Conservation (phyloP, 768 basidiomycete species). For the Fomitopsis serialis region DNA sequence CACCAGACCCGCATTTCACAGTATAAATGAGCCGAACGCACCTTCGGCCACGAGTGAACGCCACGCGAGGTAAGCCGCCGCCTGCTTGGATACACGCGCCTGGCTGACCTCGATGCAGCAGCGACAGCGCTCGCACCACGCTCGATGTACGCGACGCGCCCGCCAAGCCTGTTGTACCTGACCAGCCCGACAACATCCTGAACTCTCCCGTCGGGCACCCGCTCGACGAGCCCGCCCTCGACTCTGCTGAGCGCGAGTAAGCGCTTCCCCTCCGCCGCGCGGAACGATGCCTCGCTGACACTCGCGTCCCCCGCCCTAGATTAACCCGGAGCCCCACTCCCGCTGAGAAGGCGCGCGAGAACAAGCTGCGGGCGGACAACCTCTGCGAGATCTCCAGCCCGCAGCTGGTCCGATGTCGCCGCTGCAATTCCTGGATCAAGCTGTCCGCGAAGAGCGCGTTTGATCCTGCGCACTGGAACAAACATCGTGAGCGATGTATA, state of each 20-base stretch:
- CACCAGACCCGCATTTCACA: too few species aligned
- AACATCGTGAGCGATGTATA: conserved; percentile 56
- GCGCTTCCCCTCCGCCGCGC: not conserved
- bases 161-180: not conserved
- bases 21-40: too few species aligned
- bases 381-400: not conserved
- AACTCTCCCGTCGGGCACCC: not conserved
- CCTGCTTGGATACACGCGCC: not conserved
- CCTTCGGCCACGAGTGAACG: too few species aligned
- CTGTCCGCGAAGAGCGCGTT: conserved; percentile 63
- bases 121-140: not conserved
- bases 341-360: conserved; percentile 1
- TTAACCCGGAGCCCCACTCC: not conserved
- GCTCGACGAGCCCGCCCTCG: not conserved
- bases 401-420: conserved; percentile 33
- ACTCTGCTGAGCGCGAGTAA: not conserved
- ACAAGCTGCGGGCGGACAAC: not conserved
- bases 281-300: not conserved
- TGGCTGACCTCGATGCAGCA: not conserved
- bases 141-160: not conserved
- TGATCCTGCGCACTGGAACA: conserved; percentile 64
- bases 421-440: conserved; percentile 54
- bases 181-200: not conserved
- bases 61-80: not conserved
- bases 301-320: not conserved